A percentile compares a stretch with the other conserved stretches of the same genome.
These are phyloP conservation scores for Yueomyces sp. DNA, from an alignment of 805 yeast genomes.

Conservation along the genomic window DNA sequence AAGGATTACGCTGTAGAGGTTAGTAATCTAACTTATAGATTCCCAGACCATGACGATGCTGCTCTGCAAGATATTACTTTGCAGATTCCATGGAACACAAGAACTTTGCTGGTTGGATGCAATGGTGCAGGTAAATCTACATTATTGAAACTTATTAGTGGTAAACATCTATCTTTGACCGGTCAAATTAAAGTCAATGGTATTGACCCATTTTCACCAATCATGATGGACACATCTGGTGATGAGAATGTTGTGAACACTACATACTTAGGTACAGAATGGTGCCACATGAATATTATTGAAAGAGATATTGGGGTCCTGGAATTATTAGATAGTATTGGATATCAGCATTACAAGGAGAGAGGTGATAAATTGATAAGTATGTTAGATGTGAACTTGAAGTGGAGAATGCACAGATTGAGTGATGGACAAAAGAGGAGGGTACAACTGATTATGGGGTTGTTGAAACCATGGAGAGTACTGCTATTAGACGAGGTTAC, in stretches of 20 bases:
- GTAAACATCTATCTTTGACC: slow-evolving; percentile 69
- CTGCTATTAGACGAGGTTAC: slow-evolving; percentile 92
- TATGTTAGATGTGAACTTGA: slow-evolving; percentile 70
- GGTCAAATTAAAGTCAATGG: slow-evolving; percentile 71
- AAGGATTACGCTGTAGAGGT: slow-evolving; percentile 39
- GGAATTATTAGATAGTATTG: slow-evolving; percentile 65
- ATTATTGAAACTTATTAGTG: slow-evolving; percentile 69
- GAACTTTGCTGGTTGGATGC: slow-evolving; percentile 78
- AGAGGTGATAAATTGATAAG: slow-evolving; percentile 66
- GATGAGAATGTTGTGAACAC: slow-evolving; percentile 34
- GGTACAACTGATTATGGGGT: slow-evolving; percentile 89
- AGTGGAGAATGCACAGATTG: slow-evolving; percentile 85
- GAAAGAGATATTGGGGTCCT: slow-evolving; percentile 84
- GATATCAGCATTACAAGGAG: slow-evolving; percentile 61
- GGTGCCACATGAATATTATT: slow-evolving; percentile 88
- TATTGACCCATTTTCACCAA: slow-evolving; percentile 70
- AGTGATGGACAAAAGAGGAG: slow-evolving; percentile 94
- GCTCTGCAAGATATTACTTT: slow-evolving; percentile 58
- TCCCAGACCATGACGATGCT: slow-evolving; percentile 40
- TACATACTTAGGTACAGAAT: slow-evolving; percentile 90
- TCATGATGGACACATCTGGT: slow-evolving; percentile 25
- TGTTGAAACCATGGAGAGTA: slow-evolving; percentile 80
- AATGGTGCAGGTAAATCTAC: slow-evolving; percentile 98
- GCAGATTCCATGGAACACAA: slow-evolving; percentile 51
- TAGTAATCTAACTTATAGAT: slow-evolving; percentile 52